A percentile compares a stretch with the other conserved stretches of the same genome.
Conservation (phyloP, 78 protist genomes). For the Polysphondylium violaceum region DNA sequence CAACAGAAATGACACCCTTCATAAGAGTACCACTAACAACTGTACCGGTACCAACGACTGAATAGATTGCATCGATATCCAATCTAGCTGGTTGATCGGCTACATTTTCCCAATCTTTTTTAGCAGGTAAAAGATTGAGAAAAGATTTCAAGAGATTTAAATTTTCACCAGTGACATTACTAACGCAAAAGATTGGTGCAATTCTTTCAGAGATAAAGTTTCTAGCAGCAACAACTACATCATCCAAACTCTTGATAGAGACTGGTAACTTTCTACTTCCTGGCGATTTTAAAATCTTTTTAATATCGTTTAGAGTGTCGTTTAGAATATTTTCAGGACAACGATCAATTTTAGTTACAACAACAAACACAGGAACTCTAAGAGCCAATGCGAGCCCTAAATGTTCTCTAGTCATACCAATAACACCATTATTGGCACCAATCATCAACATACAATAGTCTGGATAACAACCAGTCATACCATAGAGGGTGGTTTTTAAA, state of each 20-base stretch:
- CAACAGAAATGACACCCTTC: conserved; percentile 77
- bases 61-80: conserved; percentile 60
- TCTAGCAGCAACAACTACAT: conserved; percentile 88
- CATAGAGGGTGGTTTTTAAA: conserved; percentile 96
- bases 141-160: conserved; percentile 84
- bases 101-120: conserved; percentile 74
- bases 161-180: conserved; percentile 93
- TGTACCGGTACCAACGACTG: conserved; percentile 90
- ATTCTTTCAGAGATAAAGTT: conserved; percentile 78
- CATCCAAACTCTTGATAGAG: conserved; percentile 85
- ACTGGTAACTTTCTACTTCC: conserved; percentile 91
- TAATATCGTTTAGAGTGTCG: conserved; percentile 82
- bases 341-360: conserved; percentile 95
- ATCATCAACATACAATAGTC: conserved; percentile 87
- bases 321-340: conserved; percentile 89
- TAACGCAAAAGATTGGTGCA: conserved; percentile 92
- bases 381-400: conserved; percentile 95
- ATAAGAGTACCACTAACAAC: conserved; percentile 93
- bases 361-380: conserved; percentile 89
- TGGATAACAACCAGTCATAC: conserved; percentile 93
- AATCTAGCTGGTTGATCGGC: conserved; percentile 71
- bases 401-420: conserved; percentile 91
- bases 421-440: conserved; percentile 19
- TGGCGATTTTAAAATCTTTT: conserved; percentile 78
- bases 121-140: conserved; percentile 91